A percentile compares a stretch with the other conserved stretches of the same genome.
phyloP scores from a whole-genome alignment of 116 monocot species.

The Posidonia oceanica region DNA sequence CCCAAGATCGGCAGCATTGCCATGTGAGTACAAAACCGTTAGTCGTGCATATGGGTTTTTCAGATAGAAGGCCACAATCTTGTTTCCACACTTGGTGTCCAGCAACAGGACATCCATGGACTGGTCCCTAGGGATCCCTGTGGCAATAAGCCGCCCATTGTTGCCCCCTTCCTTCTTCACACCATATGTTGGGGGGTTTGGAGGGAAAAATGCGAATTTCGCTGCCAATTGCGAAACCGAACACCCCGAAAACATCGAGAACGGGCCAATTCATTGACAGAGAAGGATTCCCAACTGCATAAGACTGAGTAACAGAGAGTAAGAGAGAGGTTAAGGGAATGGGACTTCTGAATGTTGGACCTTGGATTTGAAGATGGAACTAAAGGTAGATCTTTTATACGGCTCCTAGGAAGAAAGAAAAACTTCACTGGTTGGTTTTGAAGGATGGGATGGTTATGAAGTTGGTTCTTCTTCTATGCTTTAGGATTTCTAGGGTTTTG shows the following conservation, averaged over 20 bases:
- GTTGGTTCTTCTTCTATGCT: no score
- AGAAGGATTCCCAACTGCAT: neutral
- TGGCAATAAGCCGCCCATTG: slow-evolving; percentile 30
- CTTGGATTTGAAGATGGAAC: no score
- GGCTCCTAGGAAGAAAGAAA: no score
- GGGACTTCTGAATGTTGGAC: no score
- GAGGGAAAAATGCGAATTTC: slow-evolving; percentile 89
- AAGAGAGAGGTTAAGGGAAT: neutral
- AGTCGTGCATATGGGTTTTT: slow-evolving; percentile 54
- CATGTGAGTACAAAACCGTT: slow-evolving; percentile 91
- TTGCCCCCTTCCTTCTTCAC: slow-evolving; percentile 38
- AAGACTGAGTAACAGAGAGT: neutral
- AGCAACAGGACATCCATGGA: slow-evolving; percentile 52
- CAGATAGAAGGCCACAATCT: slow-evolving; percentile 71
- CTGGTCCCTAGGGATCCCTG: slow-evolving; percentile 35
- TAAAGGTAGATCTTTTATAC: no score
- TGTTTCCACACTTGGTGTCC: slow-evolving; percentile 52
- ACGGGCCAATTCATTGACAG: slow-evolving; percentile 1
- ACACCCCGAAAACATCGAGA: slow-evolving; percentile 7
- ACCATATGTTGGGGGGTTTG: slow-evolving; percentile 80
- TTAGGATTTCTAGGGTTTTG: neutral
- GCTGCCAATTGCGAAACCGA: slow-evolving; percentile 41
- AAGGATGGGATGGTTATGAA: no score
- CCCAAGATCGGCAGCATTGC: slow-evolving; percentile 94
- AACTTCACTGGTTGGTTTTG: no score